These are phyloP conservation scores for Flueggea neowawraea DNA, from an alignment of 441 rosid species.

Conservation along the genomic window DNA sequence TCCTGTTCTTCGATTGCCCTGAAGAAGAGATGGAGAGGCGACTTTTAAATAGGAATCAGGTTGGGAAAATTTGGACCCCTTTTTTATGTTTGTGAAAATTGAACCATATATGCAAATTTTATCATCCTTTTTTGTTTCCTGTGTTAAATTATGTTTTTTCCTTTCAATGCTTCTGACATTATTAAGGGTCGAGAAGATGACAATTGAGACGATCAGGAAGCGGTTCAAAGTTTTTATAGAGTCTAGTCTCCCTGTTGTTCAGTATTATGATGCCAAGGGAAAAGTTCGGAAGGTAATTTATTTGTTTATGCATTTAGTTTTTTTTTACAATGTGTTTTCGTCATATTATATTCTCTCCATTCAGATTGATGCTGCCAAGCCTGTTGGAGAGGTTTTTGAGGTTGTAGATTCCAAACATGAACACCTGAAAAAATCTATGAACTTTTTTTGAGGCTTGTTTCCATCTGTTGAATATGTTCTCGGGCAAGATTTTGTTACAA, in stretches of 20 bases:
- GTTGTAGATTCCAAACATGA: slow-evolving; percentile 23
- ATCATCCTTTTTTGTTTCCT: not conserved
- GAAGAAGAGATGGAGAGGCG: slow-evolving; percentile 89
- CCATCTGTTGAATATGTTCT: too few species aligned
- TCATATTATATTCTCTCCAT: not conserved
- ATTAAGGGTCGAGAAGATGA: slow-evolving; percentile 93
- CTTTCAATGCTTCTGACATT: slow-evolving; percentile 10
- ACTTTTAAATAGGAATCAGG: slow-evolving; percentile 78
- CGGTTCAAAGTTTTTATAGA: slow-evolving; percentile 77
- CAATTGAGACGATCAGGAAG: slow-evolving; percentile 87
- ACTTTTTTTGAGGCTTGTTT: too few species aligned
- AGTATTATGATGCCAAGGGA: slow-evolving; percentile 63
- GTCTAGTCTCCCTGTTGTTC: slow-evolving; percentile 75
- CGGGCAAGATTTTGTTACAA: not conserved
- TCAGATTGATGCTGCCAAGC: slow-evolving; percentile 57
- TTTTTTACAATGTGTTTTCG: too few species aligned
- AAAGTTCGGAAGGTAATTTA: slow-evolving; percentile 73
- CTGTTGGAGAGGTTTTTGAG: slow-evolving; percentile 72
- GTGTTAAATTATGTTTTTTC: slow-evolving; percentile 3
- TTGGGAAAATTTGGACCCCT: slow-evolving; percentile 14
- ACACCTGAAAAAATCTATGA: too few species aligned
- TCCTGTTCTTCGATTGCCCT: slow-evolving; percentile 73
- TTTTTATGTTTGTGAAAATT: not conserved
- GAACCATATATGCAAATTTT: not conserved
- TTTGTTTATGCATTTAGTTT: slow-evolving; percentile 8